Base-by-base conservation (phyloP, 352 stramenopile genomes). In the Globisporangium irregulare region DNA sequence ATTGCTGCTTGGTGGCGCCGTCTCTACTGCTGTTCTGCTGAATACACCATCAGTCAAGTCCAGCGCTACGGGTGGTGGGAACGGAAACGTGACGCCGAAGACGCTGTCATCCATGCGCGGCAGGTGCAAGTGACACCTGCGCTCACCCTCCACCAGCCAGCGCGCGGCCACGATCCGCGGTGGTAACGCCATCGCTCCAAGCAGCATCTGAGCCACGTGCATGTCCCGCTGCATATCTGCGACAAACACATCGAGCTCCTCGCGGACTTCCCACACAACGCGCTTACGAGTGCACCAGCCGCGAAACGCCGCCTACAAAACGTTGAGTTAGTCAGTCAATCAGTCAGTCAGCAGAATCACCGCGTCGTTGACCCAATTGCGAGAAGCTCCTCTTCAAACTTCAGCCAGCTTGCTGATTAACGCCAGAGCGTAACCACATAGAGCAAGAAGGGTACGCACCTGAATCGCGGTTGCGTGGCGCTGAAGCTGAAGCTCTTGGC, bases 271-370 rank as follows among this genome's bases (percentile, higher is more conserved):
- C 69, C 75, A 77, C 38, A 92, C 79, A 32, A 90, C 64, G 48
- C 80, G 75, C 38, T 54, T 57, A 20, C 81, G 80, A 41, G 74
- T 67, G 46, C 81, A 73, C 78, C 81, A 92, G 58, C 81, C 84
- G 12, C 84, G 84, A 66, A 87, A 90, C 32, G 56, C 69, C 38
- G 73, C 54, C 80, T 91, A 57, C 22, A 70, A 14, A 48, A 41
- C 32, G 14, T 12, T 25, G 12, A 41, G 34, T 50, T 12, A 69
- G 24, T 56, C 29, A 41, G 50, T 51, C 63, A 27, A 36, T 56
- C 22, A 34, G 27, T 60, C 7, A 48, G 18, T 48, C 38, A 48
- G 38, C 41, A 50, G 41, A 50, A 4, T 50, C 41, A 2, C 15
- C 41, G 15, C 41, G 14, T 50, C 41, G 41, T 50, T 4, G 15